Conservation (phyloP, 345 rosid species). For the Gynandropsis gynandra region DNA sequence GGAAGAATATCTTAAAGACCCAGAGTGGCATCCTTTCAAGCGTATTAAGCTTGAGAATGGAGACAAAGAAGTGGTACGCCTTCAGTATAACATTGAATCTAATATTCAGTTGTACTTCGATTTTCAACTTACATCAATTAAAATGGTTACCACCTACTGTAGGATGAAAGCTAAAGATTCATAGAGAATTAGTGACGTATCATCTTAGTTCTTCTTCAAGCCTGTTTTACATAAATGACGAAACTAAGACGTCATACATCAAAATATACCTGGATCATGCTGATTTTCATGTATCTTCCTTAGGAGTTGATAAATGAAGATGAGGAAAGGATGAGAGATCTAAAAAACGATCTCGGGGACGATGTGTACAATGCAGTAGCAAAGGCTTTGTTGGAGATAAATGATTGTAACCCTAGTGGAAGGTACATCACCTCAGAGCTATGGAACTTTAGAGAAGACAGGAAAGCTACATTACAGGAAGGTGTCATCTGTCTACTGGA, state of each 20-base stretch:
- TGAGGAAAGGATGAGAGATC: slow-evolving; percentile 56
- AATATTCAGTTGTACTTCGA: neutral
- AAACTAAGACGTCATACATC: too few relatives aligned
- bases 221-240: slow-evolving; percentile 6
- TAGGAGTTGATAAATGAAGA: slow-evolving; percentile 47
- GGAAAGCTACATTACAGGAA: slow-evolving; percentile 62
- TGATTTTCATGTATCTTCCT: neutral
- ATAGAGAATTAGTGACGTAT: too few relatives aligned
- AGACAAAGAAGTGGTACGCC: slow-evolving; percentile 50
- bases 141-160: too few relatives aligned
- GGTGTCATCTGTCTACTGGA: slow-evolving; percentile 50
- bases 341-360: slow-evolving; percentile 50
- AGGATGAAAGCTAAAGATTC: too few relatives aligned
- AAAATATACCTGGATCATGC: neutral
- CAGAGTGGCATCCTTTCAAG: slow-evolving; percentile 86
- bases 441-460: slow-evolving; percentile 63
- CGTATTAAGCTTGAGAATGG: slow-evolving; percentile 31
- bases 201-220: neutral
- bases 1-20: slow-evolving; percentile 83
- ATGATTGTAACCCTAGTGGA: slow-evolving; percentile 94
- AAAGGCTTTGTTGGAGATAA: slow-evolving; percentile 56
- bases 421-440: slow-evolving; percentile 62
- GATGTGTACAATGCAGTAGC: slow-evolving; percentile 55
- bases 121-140: too few relatives aligned
- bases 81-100: neutral